Base-by-base conservation (phyloP, 2,329 filamentous ascomycete species). In the Fusarium nurragi region DNA sequence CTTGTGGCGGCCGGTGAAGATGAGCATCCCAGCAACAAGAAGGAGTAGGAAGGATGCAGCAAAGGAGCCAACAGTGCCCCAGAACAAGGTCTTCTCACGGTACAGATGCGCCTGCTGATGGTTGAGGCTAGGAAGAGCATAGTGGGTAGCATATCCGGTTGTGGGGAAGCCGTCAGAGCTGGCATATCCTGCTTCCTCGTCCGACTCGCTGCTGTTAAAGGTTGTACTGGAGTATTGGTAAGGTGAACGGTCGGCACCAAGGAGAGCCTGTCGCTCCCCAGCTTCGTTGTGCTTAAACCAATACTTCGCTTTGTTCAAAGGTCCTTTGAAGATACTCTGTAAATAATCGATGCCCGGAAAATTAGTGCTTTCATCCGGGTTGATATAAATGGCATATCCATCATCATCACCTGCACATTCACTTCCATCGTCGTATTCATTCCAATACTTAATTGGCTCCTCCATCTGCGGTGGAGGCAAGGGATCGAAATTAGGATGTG, bases 401-500 rank as follows among this genome's bases (percentile, higher is more conserved):
- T 66, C 66, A 34, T 87, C 83, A 14, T 83, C 78, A 4, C 84
- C 87, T 46, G 83, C 85, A 4, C 77, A 79, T 52, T 93, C 90
- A 73, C 92, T 93, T 10, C 90, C 91, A 73, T 94, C 80, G 67
- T 96, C 92, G 75, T 94, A 95, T 75, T 96, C 92, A 75, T 92
- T 94, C 92, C 92, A 96, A 73, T 94, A 95, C 41, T 81, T 79
- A 16, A 77, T 70, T 47, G 75, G 74, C 9, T 75, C 68, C 9
- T 69, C 51, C 32, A 69, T 60, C 14, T 68, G 56, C 6, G 76
- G 67, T 11, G 75, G 72, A 4, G 76, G 75, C 4, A 78, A 65
- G 18, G 70, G 66, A 6, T 75, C 71, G 52, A 77, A 78, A 28
- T 61, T 61, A 48, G 71, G 68, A 23, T 67, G 73, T 40, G 60